Evolutionary conservation across 1,139 yeast species (phyloP), one percentile per base, ranked within the genome.

Genomic region (Yamadazyma diddensiae): DNA sequence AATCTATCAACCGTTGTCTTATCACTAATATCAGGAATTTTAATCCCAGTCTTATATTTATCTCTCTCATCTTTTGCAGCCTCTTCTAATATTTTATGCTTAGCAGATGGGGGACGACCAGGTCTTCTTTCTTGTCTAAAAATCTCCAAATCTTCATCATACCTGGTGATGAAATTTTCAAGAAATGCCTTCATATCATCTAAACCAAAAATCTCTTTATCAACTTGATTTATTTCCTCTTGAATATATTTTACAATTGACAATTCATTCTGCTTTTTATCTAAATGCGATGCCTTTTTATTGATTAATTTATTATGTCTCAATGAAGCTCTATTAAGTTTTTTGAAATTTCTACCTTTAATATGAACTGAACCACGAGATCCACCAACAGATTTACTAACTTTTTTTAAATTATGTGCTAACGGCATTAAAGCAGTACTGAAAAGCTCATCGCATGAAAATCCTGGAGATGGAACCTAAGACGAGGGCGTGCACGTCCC

Each of bases 301-400:
- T 65, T 66, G 28, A 70, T 72, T 33, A 90, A 63, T 55, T 83
- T 85, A 30, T 71, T 72, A 42, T 87, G 94, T 55, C 97, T 73
- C 29, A 87, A 62, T 1, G 94, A 78, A n/a, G 97, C 97, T 42
- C 94, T 68, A 39, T 81, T 82, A 36, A 90, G 64, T 56, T 84
- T 88, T 55, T 83, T 82, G 59, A 86, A 83, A 57, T 86, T 88
- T 35, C 97, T 73, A 6, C 97, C 95, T 51, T 82, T 82, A 24
- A 94, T 88, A 55, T 90, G 97, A 45, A 90, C 70, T 19, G 73
- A 65, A 13, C 80, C 79, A 28, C 77, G 78, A 29, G 79, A 66
- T 54, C 76, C 75, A 40, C 73, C 60, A 38, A 79, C 57, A 35
- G 68, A 71, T 60, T 84, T 84, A 46, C 78, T 73, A 27, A 90